Evolutionary conservation across 2,329 filamentous ascomycete genomes (phyloP).

Genomic region (Fusarium redolens): DNA sequence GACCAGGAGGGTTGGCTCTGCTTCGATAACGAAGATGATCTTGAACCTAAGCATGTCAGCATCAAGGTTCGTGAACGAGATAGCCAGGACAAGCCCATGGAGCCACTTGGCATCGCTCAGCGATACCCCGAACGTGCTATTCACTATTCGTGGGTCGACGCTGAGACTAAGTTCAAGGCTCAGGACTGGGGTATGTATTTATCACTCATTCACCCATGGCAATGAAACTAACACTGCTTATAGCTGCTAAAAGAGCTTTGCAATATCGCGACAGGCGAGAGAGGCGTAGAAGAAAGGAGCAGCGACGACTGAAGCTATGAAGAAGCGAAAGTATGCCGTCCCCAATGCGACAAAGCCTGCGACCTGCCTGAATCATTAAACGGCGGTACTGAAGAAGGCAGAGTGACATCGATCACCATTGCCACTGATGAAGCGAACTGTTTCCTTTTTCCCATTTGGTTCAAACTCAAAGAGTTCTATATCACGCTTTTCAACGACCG

Average conservation of each 20-base stretch:
- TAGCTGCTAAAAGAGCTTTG: constrained; percentile 50
- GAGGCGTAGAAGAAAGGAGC: constrained; percentile 53
- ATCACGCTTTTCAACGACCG: constrained; percentile 33
- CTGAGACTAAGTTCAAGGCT: constrained; percentile 52
- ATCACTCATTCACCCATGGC: not conserved
- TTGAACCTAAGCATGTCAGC: constrained; percentile 52
- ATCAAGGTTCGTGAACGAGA: constrained; percentile 56
- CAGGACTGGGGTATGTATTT: constrained; percentile 55
- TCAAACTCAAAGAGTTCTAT: constrained; percentile 1
- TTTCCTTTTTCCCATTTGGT: not conserved
- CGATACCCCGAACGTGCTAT: constrained; percentile 62
- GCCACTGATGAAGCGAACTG: constrained; percentile 21
- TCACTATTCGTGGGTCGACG: constrained; percentile 58
- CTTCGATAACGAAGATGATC: constrained; percentile 54
- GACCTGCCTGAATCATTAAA: not conserved
- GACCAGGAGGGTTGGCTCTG: constrained; percentile 55
- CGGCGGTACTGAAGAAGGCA: not conserved
- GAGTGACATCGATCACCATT: constrained; percentile 16
- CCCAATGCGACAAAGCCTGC: constrained; percentile 5
- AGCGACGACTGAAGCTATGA: constrained; percentile 52
- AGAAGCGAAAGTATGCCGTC: constrained; percentile 12
- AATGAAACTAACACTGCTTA: constrained; percentile 30
- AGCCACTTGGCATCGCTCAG: constrained; percentile 53
- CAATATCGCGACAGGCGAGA: constrained; percentile 54
- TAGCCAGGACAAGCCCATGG: constrained; percentile 51